Evolutionary conservation across 257 asterid species (phyloP), one percentile per base, ranked within the genome.

Genomic region (Nicotiana otophora): DNA sequence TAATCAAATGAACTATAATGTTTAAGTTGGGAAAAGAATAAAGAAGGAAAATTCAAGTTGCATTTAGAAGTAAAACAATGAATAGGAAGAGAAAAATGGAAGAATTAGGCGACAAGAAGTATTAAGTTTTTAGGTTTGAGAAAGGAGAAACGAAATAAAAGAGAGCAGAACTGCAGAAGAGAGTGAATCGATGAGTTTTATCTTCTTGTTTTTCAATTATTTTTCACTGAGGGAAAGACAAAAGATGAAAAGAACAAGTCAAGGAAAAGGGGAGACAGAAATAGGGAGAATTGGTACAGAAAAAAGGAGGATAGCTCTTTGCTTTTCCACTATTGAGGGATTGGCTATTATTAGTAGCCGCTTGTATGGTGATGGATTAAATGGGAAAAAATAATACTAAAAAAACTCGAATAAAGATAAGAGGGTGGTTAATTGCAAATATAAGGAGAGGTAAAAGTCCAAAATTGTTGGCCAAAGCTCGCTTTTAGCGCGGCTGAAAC

Each of bases 201-300:
- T 30, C 57, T 0, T 77, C 1, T 77, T 1, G 1, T 28, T 77
- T 46, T 54, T 53, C 2, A 10, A 28, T 14, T 10, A 0, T 51
- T 12, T 10, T 55, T 0, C 4, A 7, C 3, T 30, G 67, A 16
- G 28, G 12, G 9, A 55, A 77, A 77, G 23, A 54, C 81, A 77
- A 55, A 81, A 19, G 83, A 55, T 84, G 97, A 92, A 90, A 93
- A 84, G 85, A 93, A 93, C 98, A 88, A 86, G 90, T 88, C 98
- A 74, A 65, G 39, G 67, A 89, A 87, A 81, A 82, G 88, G 82
- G 2, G 63, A 51, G 85, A 89, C 86, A 85, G 87, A 84, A 81
- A 83, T 81, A 82, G 42, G 23, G 39, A 48, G 39, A 74, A 48
- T 26, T 74, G 80, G 80, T 74, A 58, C 26, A 74, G 26, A 7